Base-by-base conservation (phyloP, 2,329 filamentous ascomycete genomes). In the Myrmaecium sp. region DNA sequence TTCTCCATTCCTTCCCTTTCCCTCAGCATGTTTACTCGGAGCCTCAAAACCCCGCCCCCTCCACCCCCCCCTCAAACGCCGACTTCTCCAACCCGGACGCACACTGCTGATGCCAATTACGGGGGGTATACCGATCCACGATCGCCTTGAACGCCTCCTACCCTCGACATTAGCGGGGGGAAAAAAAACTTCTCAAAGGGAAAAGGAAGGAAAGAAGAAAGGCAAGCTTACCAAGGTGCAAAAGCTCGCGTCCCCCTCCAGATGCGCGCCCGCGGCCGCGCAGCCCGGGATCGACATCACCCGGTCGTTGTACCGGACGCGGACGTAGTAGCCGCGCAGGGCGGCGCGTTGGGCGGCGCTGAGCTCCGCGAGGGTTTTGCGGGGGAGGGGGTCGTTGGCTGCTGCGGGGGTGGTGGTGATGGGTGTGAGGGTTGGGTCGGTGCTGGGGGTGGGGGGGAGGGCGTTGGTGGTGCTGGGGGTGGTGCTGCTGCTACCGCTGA, bases 111-210 rank as follows among this genome's bases (percentile, higher is more conserved):
- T 66, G 69, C 86, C 84, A 95, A 47, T 83, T 66, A 31, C 58
- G 58, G 0, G 89, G 89, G 2, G 81, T 89, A 46, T 79, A 91
- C 42, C 81, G 82, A 54, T 95, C 86, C 3, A 89, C 82, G 29
- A 94, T 80, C 27, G 69, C 60, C 53, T 95, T 95, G 62, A 98
- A 98, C 0, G 86, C 82, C 30, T 77, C 70, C 73, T 80, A 33
- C 28, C 17, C 28, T 33, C 27, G 32, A 25, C 16, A 28, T 19
- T 31, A 27, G 17, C 5, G 9, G 18, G 7, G n/a, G n/a, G n/a
- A n/a, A n/a, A n/a, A 28, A 22, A 14, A 12, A 10, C 14, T 5
- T 15, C 13, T 18, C 13, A 22, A 5, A 23, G n/a, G 5, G 11
- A 18, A 13, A 18, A 25, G 15, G 2, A 7, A 28, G 17, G 14